phyloP scores from a whole-genome alignment of 2,329 filamentous ascomycete genomes.

The Blastomyces silverae region DNA sequence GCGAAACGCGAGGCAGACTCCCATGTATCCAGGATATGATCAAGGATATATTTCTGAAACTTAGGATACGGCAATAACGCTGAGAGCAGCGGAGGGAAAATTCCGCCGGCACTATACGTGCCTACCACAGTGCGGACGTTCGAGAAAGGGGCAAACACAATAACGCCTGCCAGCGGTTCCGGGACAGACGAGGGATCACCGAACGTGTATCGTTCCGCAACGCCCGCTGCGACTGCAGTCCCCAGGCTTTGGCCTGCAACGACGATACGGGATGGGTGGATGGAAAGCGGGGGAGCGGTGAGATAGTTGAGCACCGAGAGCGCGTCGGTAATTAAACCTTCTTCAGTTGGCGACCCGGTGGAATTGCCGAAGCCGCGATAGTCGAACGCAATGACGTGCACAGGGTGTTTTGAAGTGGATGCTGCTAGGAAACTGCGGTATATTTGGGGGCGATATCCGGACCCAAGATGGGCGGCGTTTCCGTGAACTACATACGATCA shows the following conservation, averaged over 20 bases:
- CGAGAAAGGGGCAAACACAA: conserved; percentile 75
- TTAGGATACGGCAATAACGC: conserved; percentile 63
- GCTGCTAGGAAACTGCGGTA: conserved; percentile 71
- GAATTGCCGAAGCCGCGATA: conserved; percentile 84
- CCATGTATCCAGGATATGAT: conserved; percentile 74
- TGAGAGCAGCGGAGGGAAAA: conserved; percentile 66
- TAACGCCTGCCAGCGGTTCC: conserved; percentile 67
- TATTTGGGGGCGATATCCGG: conserved; percentile 65
- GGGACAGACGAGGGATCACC: conserved; percentile 37
- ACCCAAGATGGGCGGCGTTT: conserved; percentile 81
- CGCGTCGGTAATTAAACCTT: conserved; percentile 73
- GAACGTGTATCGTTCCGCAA: conserved; percentile 63
- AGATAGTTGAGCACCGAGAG: conserved; percentile 63
- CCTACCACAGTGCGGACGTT: conserved; percentile 65
- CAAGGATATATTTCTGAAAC: conserved; percentile 55
- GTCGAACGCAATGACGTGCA: conserved; percentile 82
- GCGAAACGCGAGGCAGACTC: conserved; percentile 59
- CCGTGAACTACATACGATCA: conserved; percentile 34
- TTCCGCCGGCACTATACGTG: conserved; percentile 70
- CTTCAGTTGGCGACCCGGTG: conserved; percentile 71
- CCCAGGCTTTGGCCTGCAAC: conserved; percentile 82
- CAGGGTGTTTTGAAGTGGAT: conserved; percentile 52
- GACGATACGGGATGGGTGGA: conserved; percentile 66
- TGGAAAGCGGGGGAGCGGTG: conserved; percentile 50
- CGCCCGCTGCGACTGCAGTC: conserved; percentile 71